phyloP scores from a whole-genome alignment of 208 protist species.

The Leishmania aethiopica region DNA sequence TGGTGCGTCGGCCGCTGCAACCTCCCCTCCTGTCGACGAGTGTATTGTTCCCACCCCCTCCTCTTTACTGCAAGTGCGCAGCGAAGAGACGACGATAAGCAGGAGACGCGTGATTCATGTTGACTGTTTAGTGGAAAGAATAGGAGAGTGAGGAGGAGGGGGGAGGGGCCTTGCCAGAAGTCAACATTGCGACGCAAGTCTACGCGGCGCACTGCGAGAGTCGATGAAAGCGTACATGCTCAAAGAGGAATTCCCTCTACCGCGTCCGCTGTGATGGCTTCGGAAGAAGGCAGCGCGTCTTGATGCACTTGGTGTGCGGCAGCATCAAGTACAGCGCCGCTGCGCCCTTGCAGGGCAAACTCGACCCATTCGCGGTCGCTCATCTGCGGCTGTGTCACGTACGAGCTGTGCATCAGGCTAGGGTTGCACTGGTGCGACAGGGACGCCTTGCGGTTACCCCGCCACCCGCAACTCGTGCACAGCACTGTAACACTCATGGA shows the following conservation, averaged over 20 bases:
- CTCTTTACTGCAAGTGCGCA: neutral
- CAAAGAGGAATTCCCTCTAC: slow-evolving; percentile 18
- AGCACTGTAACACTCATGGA: slow-evolving; percentile 51
- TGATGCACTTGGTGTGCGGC: neutral
- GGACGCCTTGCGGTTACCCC: slow-evolving; percentile 54
- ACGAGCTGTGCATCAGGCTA: slow-evolving; percentile 49
- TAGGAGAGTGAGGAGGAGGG: neutral
- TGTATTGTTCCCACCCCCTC: neutral
- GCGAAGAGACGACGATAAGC: neutral
- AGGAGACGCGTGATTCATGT: neutral
- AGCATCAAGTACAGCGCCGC: neutral
- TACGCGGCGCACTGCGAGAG: neutral
- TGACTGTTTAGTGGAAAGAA: neutral
- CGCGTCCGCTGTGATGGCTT: slow-evolving; percentile 13
- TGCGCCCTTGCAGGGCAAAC: slow-evolving; percentile 26
- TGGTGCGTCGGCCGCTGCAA: neutral
- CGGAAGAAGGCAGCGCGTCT: slow-evolving; percentile 8
- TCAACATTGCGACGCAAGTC: neutral
- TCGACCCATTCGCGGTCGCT: slow-evolving; percentile 59
- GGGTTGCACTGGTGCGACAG: slow-evolving; percentile 57
- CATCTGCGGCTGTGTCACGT: slow-evolving; percentile 43
- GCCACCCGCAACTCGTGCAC: slow-evolving; percentile 79
- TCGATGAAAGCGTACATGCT: neutral
- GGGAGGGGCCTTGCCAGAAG: neutral
- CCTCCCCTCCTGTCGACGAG: neutral